Conservation (phyloP, 2,329 filamentous ascomycete genomes). For the Claviceps sorghi region DNA sequence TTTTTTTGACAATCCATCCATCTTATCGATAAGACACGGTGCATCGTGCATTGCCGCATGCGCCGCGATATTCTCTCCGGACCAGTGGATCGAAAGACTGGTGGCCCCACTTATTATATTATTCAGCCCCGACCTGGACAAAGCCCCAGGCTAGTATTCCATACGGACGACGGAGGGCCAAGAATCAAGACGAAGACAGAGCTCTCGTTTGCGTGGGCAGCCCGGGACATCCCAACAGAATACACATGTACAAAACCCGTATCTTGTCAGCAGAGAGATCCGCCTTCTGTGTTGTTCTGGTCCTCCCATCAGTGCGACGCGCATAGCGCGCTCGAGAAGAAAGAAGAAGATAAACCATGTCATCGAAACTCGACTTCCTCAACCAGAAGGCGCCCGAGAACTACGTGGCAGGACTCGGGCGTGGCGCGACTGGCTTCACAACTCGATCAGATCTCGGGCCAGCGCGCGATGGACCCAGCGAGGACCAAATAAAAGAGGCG, state of each 20-base stretch:
- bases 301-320: not conserved
- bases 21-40: slow-evolving; percentile 12
- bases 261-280: not conserved
- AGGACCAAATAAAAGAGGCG: slow-evolving; percentile 96
- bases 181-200: not conserved
- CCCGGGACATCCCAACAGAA: too few species aligned
- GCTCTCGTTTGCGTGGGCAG: not conserved
- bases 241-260: too few species aligned
- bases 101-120: not conserved
- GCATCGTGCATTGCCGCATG: too few species aligned
- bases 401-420: slow-evolving; percentile 89
- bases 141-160: not conserved
- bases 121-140: not conserved
- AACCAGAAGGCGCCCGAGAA: slow-evolving; percentile 75
- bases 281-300: not conserved
- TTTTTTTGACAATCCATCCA: not conserved
- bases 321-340: slow-evolving; percentile 4
- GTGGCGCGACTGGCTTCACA: slow-evolving; percentile 95
- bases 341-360: slow-evolving; percentile 15
- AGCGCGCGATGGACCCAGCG: slow-evolving; percentile 84
- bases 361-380: slow-evolving; percentile 63
- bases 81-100: too few species aligned
- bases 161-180: not conserved
- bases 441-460: slow-evolving; percentile 93
- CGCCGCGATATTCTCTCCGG: too few species aligned